Percentiles rank a stretch among this genome's conserved stretches.
phyloP scores from a whole-genome alignment of 805 yeast species.

The Candida methanosorbosa region DNA sequence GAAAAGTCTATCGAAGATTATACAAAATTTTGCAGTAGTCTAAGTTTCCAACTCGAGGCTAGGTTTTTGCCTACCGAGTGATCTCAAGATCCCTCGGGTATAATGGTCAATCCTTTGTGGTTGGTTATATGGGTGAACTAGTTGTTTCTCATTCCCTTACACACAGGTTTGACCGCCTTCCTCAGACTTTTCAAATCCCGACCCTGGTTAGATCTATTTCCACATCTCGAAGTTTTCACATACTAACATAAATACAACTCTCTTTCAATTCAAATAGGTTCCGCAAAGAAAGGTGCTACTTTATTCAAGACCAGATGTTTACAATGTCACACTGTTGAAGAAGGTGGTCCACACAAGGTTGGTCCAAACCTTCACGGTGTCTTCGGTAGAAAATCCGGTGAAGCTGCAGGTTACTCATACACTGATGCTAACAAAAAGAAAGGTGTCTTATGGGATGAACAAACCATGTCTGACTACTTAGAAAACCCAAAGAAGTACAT shows the following conservation, averaged over 20 bases:
- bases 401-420: conserved; percentile 88
- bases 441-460: conserved; percentile 82
- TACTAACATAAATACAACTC: no score
- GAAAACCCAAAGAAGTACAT: conserved; percentile 99
- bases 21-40: no score
- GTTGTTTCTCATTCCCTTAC: no score
- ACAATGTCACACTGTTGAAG: conserved; percentile 97
- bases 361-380: conserved; percentile 98
- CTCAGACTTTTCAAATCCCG: no score
- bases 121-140: not conserved
- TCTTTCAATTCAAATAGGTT: conserved; percentile 30
- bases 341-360: conserved; percentile 96
- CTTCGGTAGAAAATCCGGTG: conserved; percentile 87
- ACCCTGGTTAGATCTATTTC: no score
- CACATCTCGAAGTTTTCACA: no score
- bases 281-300: conserved; percentile 93
- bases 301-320: conserved; percentile 98
- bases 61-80: no score
- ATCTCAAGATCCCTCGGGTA: no score
- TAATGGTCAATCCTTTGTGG: no score
- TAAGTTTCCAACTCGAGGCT: no score
- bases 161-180: no score
- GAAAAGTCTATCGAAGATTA: no score
- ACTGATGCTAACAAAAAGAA: conserved; percentile 98
- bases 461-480: conserved; percentile 89